Base-by-base conservation (phyloP, 257 asterid genomes). In the Forsythia suspensa region DNA sequence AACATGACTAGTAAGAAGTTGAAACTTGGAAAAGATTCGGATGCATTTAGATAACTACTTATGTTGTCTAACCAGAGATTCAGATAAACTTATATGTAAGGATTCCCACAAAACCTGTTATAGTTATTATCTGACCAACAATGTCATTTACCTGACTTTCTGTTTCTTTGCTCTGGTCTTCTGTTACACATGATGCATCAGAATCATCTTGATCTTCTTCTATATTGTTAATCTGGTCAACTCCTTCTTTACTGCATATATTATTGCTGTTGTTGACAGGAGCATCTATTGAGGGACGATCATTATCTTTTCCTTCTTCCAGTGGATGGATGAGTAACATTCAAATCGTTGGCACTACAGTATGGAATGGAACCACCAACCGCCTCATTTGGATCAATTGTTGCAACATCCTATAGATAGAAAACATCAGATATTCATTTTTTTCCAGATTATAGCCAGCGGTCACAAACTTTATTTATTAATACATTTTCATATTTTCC, bases 361-460 rank as follows among this genome's bases (percentile, higher is more conserved):
- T 41, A n/a, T n/a, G 55, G 44, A n/a, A 70, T 41, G 52, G 21
- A 43, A 70, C 38, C 6, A n/a, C 44, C 34, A 44, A 29, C 70
- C 39, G 71, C 73, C 85, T 75, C 73, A 7, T 77, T 74, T 69
- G 78, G 71, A 76, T 40, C 75, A 38, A 65, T 51, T 43, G 76
- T 18, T 34, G 74, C 71, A 57, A 63, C 81, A 77, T 66, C 79
- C 91, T 88, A 80, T 79, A 75, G 73, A 72, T 66, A 73, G 76
- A 78, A 36, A 55, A 37, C 67, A 48, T 8, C 65, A 44, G 52
- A 3, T 12, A 73, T 34, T 71, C 4, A 12, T 46, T 46, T 46
- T 46, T 6, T 12, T 46, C 0, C 11, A 11, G 5, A 44, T 11
- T 10, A 44, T 44, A 44, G 52, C 16, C 11, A 44, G 52, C 11